phyloP scores from a whole-genome alignment of 2,329 filamentous ascomycete species.

The Fusarium pseudonygamai region DNA sequence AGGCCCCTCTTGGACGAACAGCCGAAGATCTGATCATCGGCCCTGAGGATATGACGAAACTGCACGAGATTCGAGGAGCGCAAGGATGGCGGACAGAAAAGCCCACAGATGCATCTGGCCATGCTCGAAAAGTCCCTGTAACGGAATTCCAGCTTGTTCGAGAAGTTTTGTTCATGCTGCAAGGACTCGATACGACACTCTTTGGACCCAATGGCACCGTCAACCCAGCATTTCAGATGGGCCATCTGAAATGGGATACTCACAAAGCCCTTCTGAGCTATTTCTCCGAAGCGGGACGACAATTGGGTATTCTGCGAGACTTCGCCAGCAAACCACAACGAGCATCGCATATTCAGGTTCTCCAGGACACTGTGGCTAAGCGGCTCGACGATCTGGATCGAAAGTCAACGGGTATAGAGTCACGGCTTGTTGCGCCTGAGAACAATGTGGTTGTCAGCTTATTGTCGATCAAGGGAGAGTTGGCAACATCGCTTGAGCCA shows the following conservation, averaged over 20 bases:
- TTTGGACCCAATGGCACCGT: slow-evolving; percentile 62
- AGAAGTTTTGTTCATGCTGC: slow-evolving; percentile 86
- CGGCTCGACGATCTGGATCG: slow-evolving; percentile 68
- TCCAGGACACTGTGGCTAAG: slow-evolving; percentile 69
- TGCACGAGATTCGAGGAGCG: slow-evolving; percentile 45
- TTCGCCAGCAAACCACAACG: slow-evolving; percentile 57
- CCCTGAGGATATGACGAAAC: slow-evolving; percentile 45
- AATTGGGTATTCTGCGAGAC: slow-evolving; percentile 56
- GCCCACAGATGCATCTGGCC: slow-evolving; percentile 46
- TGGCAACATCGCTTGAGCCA: slow-evolving; percentile 62
- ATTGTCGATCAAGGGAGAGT: slow-evolving; percentile 66
- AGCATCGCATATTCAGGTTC: slow-evolving; percentile 73
- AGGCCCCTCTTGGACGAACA: slow-evolving; percentile 35
- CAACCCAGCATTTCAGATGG: slow-evolving; percentile 56
- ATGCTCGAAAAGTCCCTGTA: slow-evolving; percentile 57
- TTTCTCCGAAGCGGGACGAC: slow-evolving; percentile 59
- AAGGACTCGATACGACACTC: slow-evolving; percentile 78
- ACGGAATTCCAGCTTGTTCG: slow-evolving; percentile 79
- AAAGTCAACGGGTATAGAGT: slow-evolving; percentile 68
- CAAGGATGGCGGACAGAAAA: slow-evolving; percentile 50
- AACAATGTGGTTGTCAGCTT: slow-evolving; percentile 72
- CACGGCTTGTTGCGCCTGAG: slow-evolving; percentile 63
- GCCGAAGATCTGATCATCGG: slow-evolving; percentile 49
- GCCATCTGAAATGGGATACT: slow-evolving; percentile 60
- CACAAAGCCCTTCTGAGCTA: slow-evolving; percentile 58